A percentile compares a stretch with the other conserved stretches of the same genome.
Conservation (phyloP, 2,329 filamentous ascomycete species). For the Colletotrichum euphorbiae region DNA sequence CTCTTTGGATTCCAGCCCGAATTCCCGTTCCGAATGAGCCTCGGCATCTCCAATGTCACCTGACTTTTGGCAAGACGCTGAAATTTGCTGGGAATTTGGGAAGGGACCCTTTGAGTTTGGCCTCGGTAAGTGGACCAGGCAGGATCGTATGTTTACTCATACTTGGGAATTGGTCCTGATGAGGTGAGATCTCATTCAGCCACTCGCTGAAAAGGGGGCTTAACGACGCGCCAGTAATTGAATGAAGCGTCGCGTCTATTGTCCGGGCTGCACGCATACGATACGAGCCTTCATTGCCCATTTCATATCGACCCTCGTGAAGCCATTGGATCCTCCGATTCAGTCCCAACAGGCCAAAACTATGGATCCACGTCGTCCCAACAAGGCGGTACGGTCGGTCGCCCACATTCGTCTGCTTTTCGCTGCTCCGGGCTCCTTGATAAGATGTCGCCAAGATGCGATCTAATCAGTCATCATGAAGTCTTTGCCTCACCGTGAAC, state of each 20-base stretch:
- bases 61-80: not conserved
- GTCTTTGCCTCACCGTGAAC: not conserved
- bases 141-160: constrained; percentile 7
- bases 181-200: not conserved
- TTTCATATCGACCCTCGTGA: constrained; percentile 1
- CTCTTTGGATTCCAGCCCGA: not conserved
- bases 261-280: not conserved
- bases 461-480: constrained; percentile 6
- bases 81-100: too few relatives aligned
- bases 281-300: not conserved
- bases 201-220: constrained; percentile 1
- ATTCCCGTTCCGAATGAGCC: not conserved
- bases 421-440: not conserved
- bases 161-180: not conserved
- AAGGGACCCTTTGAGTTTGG: not conserved
- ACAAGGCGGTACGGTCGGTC: constrained; percentile 13
- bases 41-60: constrained; percentile 13
- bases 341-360: constrained; percentile 1
- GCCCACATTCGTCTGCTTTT: not conserved
- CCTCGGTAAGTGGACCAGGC: constrained; percentile 19
- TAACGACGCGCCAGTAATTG: not conserved
- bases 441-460: constrained; percentile 11
- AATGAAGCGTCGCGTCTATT: not conserved
- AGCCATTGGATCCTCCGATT: not conserved
- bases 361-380: constrained; percentile 14